Conservation (phyloP, 495 filamentous ascomycete genomes). For the Xylaria cubensis region DNA sequence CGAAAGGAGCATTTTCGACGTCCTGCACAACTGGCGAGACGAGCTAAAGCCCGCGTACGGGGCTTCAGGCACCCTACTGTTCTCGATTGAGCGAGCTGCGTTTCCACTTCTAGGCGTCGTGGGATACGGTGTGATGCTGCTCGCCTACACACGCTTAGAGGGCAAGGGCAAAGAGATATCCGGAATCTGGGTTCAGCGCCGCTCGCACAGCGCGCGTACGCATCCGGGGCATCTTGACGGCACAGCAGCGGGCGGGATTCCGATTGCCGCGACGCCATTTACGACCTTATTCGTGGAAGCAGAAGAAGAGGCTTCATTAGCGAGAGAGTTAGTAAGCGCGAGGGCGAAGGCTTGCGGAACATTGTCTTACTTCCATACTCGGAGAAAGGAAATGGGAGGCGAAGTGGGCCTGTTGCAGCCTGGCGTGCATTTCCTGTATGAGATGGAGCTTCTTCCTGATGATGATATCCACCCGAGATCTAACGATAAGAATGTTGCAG, state of each 20-base stretch:
- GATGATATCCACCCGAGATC: slow-evolving; percentile 39
- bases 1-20: slow-evolving; percentile 62
- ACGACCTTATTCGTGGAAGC: slow-evolving; percentile 50
- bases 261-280: slow-evolving; percentile 39
- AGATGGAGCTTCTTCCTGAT: slow-evolving; percentile 43
- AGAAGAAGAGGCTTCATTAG: slow-evolving; percentile 51
- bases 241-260: slow-evolving; percentile 53
- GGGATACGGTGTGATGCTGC: slow-evolving; percentile 49
- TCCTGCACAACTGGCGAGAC: slow-evolving; percentile 75
- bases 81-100: slow-evolving; percentile 35
- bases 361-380: slow-evolving; percentile 42
- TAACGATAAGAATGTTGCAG: slow-evolving; percentile 50
- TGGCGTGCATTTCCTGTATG: slow-evolving; percentile 51
- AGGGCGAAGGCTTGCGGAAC: slow-evolving; percentile 34
- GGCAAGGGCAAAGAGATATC: slow-evolving; percentile 32
- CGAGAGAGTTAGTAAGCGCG: slow-evolving; percentile 31
- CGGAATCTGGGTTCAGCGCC: slow-evolving; percentile 50
- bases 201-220: slow-evolving; percentile 44
- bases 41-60: slow-evolving; percentile 77
- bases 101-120: slow-evolving; percentile 50
- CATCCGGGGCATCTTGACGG: slow-evolving; percentile 54
- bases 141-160: slow-evolving; percentile 38
- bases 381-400: slow-evolving; percentile 30
- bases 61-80: slow-evolving; percentile 38
- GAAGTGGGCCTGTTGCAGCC: slow-evolving; percentile 49